phyloP scores from a whole-genome alignment of 441 rosid genomes.

The Eutrema salsugineum region DNA sequence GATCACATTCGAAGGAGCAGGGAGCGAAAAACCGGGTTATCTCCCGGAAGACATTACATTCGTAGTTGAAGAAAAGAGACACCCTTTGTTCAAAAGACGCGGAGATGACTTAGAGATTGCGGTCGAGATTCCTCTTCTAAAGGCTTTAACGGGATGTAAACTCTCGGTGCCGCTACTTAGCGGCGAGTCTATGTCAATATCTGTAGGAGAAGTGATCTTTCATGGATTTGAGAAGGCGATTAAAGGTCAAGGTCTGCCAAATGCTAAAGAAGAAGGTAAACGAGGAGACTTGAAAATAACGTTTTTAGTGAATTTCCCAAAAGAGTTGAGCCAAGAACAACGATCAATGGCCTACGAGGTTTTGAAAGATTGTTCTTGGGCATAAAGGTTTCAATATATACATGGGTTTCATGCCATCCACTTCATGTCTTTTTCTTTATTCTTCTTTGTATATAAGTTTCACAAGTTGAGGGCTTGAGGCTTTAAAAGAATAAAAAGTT shows the following conservation, averaged over 20 bases:
- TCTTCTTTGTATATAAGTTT: constrained; percentile 18
- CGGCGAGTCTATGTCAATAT: constrained; percentile 50
- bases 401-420: background rate
- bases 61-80: constrained; percentile 55
- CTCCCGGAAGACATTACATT: constrained; percentile 63
- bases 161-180: constrained; percentile 67
- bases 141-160: constrained; percentile 74
- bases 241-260: constrained; percentile 78
- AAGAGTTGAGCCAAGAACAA: constrained; percentile 44
- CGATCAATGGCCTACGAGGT: constrained; percentile 43
- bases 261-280: constrained; percentile 39
- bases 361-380: constrained; percentile 52
- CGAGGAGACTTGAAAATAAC: constrained; percentile 64
- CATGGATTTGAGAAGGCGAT: constrained; percentile 67
- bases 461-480: constrained; percentile 8
- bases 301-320: constrained; percentile 58
- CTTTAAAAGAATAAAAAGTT: background rate
- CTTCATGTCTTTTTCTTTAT: background rate
- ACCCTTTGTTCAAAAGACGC: constrained; percentile 52
- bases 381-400: background rate
- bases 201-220: constrained; percentile 45
- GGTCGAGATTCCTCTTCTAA: constrained; percentile 62
- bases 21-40: constrained; percentile 70
- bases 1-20: constrained; percentile 84
- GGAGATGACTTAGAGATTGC: constrained; percentile 65